Conservation (phyloP, 495 filamentous ascomycete genomes). For the Aspergillus indologenus region DNA sequence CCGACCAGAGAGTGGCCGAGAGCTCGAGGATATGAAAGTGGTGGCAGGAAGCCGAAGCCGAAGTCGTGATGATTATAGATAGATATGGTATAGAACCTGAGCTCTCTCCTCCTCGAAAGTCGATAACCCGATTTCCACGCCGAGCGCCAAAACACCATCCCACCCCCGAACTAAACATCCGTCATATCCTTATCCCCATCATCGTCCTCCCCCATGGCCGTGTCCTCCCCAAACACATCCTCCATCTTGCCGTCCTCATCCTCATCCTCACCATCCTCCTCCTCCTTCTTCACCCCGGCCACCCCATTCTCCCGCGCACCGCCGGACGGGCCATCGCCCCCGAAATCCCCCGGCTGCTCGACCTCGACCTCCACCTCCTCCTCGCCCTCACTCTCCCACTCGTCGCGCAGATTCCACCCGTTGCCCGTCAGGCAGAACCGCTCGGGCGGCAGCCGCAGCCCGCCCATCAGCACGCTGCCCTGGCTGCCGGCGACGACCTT, state of each 20-base stretch:
- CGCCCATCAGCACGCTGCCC: constrained; percentile 48
- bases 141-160: not conserved
- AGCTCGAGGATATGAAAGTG: too few species aligned
- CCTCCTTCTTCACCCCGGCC: constrained; percentile 38
- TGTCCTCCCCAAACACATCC: constrained; percentile 54
- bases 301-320: constrained; percentile 17
- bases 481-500: constrained; percentile 27
- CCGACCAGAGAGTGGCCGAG: too few species aligned
- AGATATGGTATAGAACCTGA: too few species aligned
- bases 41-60: too few species aligned
- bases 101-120: too few species aligned
- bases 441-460: constrained; percentile 83
- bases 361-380: constrained; percentile 46
- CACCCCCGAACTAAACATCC: constrained; percentile 33
- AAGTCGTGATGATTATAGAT: too few species aligned
- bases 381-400: constrained; percentile 66
- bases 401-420: constrained; percentile 78
- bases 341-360: constrained; percentile 19
- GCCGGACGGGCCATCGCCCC: constrained; percentile 26
- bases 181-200: constrained; percentile 48
- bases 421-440: constrained; percentile 84
- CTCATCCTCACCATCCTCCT: constrained; percentile 37
- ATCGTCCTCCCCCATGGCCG: constrained; percentile 45
- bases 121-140: not conserved
- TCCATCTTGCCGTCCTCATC: constrained; percentile 61